Percentiles rank a stretch among this genome's conserved stretches.
Conservation (phyloP, 495 filamentous ascomycete genomes). For the Astrothelium macrocarpum region DNA sequence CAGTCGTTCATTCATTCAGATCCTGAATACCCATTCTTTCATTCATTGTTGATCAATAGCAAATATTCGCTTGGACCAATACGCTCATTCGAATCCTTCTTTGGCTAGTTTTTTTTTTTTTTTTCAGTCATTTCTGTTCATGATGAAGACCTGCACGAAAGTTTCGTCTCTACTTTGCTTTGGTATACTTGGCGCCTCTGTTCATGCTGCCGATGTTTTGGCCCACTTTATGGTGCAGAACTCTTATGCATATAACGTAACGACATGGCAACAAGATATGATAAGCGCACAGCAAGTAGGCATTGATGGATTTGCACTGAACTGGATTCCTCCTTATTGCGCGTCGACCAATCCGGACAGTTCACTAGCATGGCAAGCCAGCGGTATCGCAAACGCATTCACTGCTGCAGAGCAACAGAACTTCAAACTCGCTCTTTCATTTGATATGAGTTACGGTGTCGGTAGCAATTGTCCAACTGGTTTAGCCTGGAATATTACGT, state of each 20-base stretch:
- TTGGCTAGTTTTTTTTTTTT: not conserved
- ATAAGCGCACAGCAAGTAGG: constrained; percentile 16
- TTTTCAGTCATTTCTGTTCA: not conserved
- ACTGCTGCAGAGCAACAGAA: constrained; percentile 16
- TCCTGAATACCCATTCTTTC: not conserved
- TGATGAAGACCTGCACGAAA: not conserved
- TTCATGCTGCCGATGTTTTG: constrained; percentile 11
- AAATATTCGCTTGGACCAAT: not conserved
- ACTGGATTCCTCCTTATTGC: constrained; percentile 22
- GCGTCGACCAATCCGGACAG: not conserved
- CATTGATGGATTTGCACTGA: constrained; percentile 21
- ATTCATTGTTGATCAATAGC: constrained; percentile 1
- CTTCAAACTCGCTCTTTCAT: constrained; percentile 21
- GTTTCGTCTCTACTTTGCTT: not conserved
- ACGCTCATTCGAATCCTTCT: no score
- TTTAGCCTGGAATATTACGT: constrained; percentile 19
- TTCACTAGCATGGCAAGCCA: constrained; percentile 10
- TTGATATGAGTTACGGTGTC: constrained; percentile 18
- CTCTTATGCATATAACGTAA: constrained; percentile 14
- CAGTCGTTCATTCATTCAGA: not conserved
- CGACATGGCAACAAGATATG: constrained; percentile 20
- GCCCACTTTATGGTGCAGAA: constrained; percentile 26
- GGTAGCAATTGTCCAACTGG: constrained; percentile 11
- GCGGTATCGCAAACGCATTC: constrained; percentile 16
- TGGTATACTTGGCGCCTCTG: not conserved